A percentile compares a stretch with the other conserved stretches of the same genome.
Evolutionary conservation across 176 grass and related monocot species (phyloP).

Genomic region (Raddia distichophylla): DNA sequence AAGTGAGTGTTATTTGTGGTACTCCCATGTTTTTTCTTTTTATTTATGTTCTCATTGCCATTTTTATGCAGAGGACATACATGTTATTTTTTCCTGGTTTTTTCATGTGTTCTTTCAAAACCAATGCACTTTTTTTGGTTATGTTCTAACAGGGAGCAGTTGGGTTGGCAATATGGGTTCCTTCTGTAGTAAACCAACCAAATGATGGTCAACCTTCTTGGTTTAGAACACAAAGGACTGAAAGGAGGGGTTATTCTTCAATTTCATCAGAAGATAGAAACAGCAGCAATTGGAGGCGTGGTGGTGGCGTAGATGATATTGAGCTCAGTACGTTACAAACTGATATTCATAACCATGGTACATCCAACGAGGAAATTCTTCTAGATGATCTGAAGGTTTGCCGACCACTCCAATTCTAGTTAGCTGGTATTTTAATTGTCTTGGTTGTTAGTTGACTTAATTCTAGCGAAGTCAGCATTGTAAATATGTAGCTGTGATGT

Average conservation of each 20-base stretch:
- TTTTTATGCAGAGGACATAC: not conserved
- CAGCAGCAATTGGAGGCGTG: conserved; percentile 38
- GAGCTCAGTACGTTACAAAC: conserved; percentile 62
- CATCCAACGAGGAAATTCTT: conserved; percentile 71
- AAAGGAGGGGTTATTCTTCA: conserved; percentile 73
- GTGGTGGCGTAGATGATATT: conserved; percentile 51
- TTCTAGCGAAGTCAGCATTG: not conserved
- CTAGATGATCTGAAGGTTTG: conserved; percentile 96
- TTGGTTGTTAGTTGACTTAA: conserved; percentile 9
- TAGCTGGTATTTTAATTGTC: not conserved
- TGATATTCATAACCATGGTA: conserved; percentile 52
- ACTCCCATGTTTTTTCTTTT: conserved; percentile 14
- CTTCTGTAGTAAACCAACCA: conserved; percentile 84
- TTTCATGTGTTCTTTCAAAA: conserved; percentile 19
- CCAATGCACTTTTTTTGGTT: not conserved
- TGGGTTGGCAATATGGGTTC: conserved; percentile 99
- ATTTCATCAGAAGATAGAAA: conserved; percentile 62
- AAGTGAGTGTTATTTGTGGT: conserved; percentile 18
- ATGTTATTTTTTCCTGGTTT: not conserved
- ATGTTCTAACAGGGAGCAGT: conserved; percentile 76
- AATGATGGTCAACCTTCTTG: conserved; percentile 52
- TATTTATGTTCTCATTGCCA: not conserved
- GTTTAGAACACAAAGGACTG: conserved; percentile 58
- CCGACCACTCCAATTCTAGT: conserved; percentile 29
- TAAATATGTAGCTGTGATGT: conserved; percentile 13